These are phyloP conservation scores for Uronychia setigera DNA, from an alignment of 73 alveolate species.

Conservation along the genomic window DNA sequence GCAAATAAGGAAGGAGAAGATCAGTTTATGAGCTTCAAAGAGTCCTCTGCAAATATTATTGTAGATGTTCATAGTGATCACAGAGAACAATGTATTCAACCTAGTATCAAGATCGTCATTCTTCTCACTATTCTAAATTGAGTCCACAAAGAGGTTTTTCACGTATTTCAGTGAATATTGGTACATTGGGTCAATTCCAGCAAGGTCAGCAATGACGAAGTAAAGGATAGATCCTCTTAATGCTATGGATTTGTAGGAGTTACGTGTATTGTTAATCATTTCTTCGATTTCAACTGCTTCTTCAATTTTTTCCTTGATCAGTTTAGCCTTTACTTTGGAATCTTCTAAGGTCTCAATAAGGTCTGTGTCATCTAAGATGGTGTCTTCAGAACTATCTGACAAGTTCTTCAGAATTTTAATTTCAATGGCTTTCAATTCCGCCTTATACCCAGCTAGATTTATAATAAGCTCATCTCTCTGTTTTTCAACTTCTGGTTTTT, in stretches of 20 bases:
- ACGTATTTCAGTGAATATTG: slow-evolving; percentile 97
- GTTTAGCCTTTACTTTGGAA: slow-evolving; percentile 78
- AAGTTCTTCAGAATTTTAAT: slow-evolving; percentile 82
- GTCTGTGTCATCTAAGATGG: slow-evolving; percentile 82
- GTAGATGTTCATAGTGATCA: slow-evolving; percentile 90
- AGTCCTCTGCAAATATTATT: slow-evolving; percentile 99
- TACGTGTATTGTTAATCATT: slow-evolving; percentile 76
- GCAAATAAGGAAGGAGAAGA: slow-evolving; percentile 96
- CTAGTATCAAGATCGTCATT: slow-evolving; percentile 92
- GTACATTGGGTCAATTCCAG: slow-evolving; percentile 98
- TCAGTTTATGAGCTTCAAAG: slow-evolving; percentile 97
- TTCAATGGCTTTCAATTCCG: slow-evolving; percentile 90
- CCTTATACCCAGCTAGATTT: slow-evolving; percentile 93
- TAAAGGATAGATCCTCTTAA: slow-evolving; percentile 77
- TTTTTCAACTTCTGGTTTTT: slow-evolving; percentile 95
- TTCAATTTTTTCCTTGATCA: slow-evolving; percentile 75
- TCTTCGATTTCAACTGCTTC: slow-evolving; percentile 80
- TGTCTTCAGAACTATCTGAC: slow-evolving; percentile 91
- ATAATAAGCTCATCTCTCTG: slow-evolving; percentile 91
- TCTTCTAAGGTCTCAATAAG: slow-evolving; percentile 78
- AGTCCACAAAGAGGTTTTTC: slow-evolving; percentile 94
- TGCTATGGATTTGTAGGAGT: slow-evolving; percentile 74
- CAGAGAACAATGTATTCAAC: slow-evolving; percentile 82
- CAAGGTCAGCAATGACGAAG: slow-evolving; percentile 78
- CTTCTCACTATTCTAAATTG: slow-evolving; percentile 87